Evolutionary conservation across 306 rosid genomes (phyloP).

Genomic region (Pterocarpus macrocarpus): DNA sequence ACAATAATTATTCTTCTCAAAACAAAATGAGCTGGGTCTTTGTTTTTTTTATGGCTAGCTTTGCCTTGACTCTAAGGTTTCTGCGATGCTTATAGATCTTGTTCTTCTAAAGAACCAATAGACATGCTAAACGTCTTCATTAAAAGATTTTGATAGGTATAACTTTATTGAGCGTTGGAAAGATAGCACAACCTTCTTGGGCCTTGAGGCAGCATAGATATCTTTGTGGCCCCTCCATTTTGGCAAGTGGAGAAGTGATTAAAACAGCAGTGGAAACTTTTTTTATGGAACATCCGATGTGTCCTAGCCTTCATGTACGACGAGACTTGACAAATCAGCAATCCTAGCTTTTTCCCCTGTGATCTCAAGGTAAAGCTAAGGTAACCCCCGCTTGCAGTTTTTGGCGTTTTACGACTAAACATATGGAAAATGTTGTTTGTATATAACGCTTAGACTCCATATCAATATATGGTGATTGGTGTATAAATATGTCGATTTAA

Average conservation of each 20-base stretch:
- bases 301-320: background rate
- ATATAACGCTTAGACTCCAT: too few relatives aligned
- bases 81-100: background rate
- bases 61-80: background rate
- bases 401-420: too few relatives aligned
- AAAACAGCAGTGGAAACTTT: slow-evolving; percentile 6
- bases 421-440: too few relatives aligned
- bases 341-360: background rate
- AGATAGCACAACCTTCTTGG: slow-evolving; percentile 13
- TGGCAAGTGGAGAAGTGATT: slow-evolving; percentile 3
- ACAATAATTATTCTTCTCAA: background rate
- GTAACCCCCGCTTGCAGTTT: too few relatives aligned
- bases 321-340: slow-evolving; percentile 8
- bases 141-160: background rate
- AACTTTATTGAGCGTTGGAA: background rate
- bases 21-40: background rate
- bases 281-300: background rate
- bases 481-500: too few relatives aligned
- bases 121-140: background rate
- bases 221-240: background rate
- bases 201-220: background rate
- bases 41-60: too few relatives aligned
- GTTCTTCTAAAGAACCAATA: background rate
- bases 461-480: too few relatives aligned
- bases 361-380: background rate